These are phyloP conservation scores for Trifolium dubium DNA, from an alignment of 306 rosid genomes.

Conservation along the genomic window DNA sequence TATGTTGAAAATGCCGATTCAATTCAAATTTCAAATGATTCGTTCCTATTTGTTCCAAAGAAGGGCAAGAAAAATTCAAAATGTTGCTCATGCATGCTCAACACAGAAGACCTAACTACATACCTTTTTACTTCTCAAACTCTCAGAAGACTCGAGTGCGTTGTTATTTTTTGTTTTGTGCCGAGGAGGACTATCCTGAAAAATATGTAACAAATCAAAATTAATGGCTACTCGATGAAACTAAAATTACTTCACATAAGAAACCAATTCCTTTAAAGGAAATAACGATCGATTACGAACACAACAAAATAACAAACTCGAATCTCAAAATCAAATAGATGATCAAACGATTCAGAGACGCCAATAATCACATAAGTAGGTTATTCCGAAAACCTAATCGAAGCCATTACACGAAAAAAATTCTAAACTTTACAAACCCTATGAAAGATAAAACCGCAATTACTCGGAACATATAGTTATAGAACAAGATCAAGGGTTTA, in stretches of 20 bases:
- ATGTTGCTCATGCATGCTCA: neutral
- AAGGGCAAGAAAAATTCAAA: constrained; percentile 26
- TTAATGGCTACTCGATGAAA: neutral
- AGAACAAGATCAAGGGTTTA: constrained; percentile 20
- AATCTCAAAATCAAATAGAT: neutral
- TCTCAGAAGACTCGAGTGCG: constrained; percentile 48
- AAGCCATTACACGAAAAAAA: neutral
- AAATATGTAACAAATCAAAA: constrained; percentile 36
- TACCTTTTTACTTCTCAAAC: constrained; percentile 57
- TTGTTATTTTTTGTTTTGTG: constrained; percentile 44
- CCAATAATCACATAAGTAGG: constrained; percentile 22
- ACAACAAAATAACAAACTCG: neutral
- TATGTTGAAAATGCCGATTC: neutral
- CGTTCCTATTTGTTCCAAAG: constrained; percentile 23
- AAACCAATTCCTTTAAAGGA: neutral
- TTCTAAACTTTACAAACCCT: constrained; percentile 25
- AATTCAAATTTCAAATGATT: constrained; percentile 17
- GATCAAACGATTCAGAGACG: constrained; percentile 12
- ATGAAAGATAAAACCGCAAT: constrained; percentile 6
- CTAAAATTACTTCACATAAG: neutral
- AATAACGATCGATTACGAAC: constrained; percentile 16
- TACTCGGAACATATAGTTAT: neutral
- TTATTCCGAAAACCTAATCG: constrained; percentile 22
- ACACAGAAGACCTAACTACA: neutral
- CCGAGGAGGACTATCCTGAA: constrained; percentile 55